Evolutionary conservation across 1,139 yeast species (phyloP).

Genomic region (Magnusiomyces paraingens): DNA sequence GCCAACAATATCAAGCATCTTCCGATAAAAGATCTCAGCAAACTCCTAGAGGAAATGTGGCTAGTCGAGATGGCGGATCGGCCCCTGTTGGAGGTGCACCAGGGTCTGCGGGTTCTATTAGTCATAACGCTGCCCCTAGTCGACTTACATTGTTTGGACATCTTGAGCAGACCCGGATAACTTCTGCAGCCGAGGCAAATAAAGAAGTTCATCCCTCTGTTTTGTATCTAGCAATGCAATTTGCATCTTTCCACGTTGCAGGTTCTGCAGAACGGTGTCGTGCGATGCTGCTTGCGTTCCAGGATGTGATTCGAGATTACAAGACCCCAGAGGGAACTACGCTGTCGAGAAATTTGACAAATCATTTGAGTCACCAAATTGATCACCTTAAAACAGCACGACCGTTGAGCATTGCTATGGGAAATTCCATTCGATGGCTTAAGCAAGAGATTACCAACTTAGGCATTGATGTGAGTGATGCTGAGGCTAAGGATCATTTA

Average conservation of each 20-base stretch:
- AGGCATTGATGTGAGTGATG: conserved; percentile 65
- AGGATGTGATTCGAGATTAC: conserved; percentile 72
- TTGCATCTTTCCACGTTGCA: conserved; percentile 76
- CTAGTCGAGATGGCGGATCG: neutral
- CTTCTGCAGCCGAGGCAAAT: conserved; percentile 28
- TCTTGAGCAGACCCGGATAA: conserved; percentile 45
- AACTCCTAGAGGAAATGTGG: neutral
- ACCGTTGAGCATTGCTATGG: conserved; percentile 91
- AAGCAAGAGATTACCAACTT: conserved; percentile 81
- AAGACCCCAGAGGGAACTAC: conserved; percentile 81
- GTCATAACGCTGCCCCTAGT: conserved; percentile 31
- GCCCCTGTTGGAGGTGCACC: conserved; percentile 8
- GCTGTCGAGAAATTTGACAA: conserved; percentile 79
- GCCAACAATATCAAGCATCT: conserved; percentile 8
- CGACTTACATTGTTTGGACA: conserved; percentile 67
- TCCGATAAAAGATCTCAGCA: neutral
- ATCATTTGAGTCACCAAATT: conserved; percentile 87
- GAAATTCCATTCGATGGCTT: conserved; percentile 94
- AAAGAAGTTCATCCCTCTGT: conserved; percentile 85
- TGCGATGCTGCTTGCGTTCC: conserved; percentile 82
- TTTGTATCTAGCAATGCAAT: conserved; percentile 68
- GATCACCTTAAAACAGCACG: conserved; percentile 88
- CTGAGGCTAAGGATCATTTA: conserved; percentile 63
- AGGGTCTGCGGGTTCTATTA: conserved; percentile 8
- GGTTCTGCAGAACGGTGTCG: conserved; percentile 85